A percentile compares a stretch with the other conserved stretches of the same genome.
Evolutionary conservation across 805 yeast species (phyloP).

Genomic region (Myxozyma neotropica): DNA sequence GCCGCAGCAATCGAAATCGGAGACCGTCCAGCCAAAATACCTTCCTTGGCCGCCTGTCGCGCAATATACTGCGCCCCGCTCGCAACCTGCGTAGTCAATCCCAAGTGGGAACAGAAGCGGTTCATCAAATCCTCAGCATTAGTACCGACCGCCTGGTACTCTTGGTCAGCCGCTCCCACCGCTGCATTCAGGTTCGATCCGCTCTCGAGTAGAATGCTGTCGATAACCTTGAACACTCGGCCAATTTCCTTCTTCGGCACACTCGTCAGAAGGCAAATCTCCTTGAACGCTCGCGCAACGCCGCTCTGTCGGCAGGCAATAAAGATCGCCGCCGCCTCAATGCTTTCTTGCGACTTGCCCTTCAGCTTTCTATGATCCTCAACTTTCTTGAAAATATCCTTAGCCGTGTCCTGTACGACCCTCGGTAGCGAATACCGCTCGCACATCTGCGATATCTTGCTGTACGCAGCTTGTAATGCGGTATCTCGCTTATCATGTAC

Average conservation of each 20-base stretch:
- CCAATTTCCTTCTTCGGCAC: slow-evolving; percentile 96
- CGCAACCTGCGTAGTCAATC: slow-evolving; percentile 78
- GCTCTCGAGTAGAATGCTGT: slow-evolving; percentile 52
- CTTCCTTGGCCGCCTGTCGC: slow-evolving; percentile 82
- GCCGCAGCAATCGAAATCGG: slow-evolving; percentile 98
- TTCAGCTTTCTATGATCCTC: slow-evolving; percentile 82
- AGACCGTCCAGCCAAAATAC: slow-evolving; percentile 93
- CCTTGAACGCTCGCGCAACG: slow-evolving; percentile 93
- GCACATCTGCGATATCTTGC: slow-evolving; percentile 91
- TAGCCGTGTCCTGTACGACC: slow-evolving; percentile 96
- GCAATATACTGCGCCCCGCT: slow-evolving; percentile 94
- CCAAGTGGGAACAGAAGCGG: slow-evolving; percentile 93
- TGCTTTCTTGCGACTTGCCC: slow-evolving; percentile 89
- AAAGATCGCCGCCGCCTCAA: slow-evolving; percentile 94
- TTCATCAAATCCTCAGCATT: slow-evolving; percentile 93
- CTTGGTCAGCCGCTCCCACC: slow-evolving; percentile 43
- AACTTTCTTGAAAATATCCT: slow-evolving; percentile 90
- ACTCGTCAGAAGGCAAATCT: slow-evolving; percentile 90
- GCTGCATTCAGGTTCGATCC: slow-evolving; percentile 34
- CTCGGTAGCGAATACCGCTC: slow-evolving; percentile 94
- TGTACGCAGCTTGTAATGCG: slow-evolving; percentile 83
- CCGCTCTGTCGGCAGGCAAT: slow-evolving; percentile 93
- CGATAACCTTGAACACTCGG: slow-evolving; percentile 60
- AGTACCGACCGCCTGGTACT: slow-evolving; percentile 73
- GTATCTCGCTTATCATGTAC: slow-evolving; percentile 86